These are phyloP conservation scores for Gossypium sturtianum DNA, from an alignment of 345 rosid genomes.

Conservation along the genomic window DNA sequence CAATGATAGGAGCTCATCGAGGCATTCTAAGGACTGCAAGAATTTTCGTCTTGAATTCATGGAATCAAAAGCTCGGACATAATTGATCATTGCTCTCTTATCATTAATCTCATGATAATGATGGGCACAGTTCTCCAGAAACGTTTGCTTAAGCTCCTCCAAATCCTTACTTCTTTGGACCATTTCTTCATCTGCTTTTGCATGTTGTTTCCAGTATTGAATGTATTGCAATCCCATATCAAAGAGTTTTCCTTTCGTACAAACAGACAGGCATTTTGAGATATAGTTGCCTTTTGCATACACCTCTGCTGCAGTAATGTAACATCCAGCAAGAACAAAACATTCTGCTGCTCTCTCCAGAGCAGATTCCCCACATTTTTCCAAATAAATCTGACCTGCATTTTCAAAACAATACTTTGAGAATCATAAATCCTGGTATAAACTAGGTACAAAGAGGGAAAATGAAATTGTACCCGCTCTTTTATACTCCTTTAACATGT, in stretches of 20 bases:
- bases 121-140: conserved; percentile 33
- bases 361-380: conserved; percentile 31
- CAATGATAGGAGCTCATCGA: conserved; percentile 31
- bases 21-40: conserved; percentile 26
- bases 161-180: conserved; percentile 12
- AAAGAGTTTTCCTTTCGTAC: conserved; percentile 35
- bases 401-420: not conserved
- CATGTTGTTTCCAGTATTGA: conserved; percentile 28
- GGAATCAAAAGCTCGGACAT: conserved; percentile 26
- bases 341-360: conserved; percentile 42
- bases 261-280: conserved; percentile 31
- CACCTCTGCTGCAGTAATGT: conserved; percentile 31
- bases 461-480: conserved; percentile 29
- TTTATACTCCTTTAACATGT: conserved; percentile 31
- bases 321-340: conserved; percentile 27
- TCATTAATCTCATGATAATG: conserved; percentile 26
- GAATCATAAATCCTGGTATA: not conserved
- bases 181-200: not conserved
- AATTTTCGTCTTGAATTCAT: conserved; percentile 21
- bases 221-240: conserved; percentile 35
- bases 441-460: not conserved
- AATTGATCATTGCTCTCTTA: conserved; percentile 30
- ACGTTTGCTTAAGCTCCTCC: conserved; percentile 26
- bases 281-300: conserved; percentile 30
- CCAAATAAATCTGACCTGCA: conserved; percentile 37